phyloP scores from a whole-genome alignment of 2,329 filamentous ascomycete genomes.

The Fusarium nanum region DNA sequence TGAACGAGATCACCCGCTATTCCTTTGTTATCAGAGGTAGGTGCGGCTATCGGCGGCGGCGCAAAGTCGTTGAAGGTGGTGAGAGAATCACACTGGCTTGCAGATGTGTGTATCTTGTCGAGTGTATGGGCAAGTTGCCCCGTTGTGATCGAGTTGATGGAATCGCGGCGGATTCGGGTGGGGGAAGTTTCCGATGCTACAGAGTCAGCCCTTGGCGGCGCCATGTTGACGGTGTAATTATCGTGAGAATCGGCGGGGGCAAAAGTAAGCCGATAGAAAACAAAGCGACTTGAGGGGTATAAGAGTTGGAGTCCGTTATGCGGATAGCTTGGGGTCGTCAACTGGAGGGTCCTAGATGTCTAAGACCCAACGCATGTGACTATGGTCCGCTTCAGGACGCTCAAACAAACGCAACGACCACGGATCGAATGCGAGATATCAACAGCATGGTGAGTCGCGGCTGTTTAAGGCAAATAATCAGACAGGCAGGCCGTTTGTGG shows the following conservation, averaged over 20 bases:
- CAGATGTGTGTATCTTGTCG: slow-evolving; percentile 87
- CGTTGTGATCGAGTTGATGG: slow-evolving; percentile 62
- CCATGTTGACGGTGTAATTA: slow-evolving; percentile 31
- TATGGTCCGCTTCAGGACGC: slow-evolving; percentile 21
- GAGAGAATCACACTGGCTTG: slow-evolving; percentile 84
- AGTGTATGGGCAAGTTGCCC: slow-evolving; percentile 81
- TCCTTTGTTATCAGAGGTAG: slow-evolving; percentile 73
- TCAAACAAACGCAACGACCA: slow-evolving; percentile 28
- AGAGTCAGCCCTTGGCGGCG: slow-evolving; percentile 48
- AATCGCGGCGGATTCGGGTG: slow-evolving; percentile 53
- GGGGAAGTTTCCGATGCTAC: slow-evolving; percentile 49
- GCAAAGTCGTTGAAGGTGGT: slow-evolving; percentile 97
- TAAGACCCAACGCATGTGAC: slow-evolving; percentile 28
- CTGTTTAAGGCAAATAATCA: slow-evolving; percentile 18
- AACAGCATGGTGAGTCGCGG: slow-evolving; percentile 39
- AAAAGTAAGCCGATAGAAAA: neutral
- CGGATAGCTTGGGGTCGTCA: neutral
- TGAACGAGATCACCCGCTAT: slow-evolving; percentile 80
- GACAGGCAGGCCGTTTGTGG: slow-evolving; percentile 17
- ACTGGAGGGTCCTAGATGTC: slow-evolving; percentile 2
- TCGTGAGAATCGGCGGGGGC: neutral
- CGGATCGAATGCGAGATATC: slow-evolving; percentile 24
- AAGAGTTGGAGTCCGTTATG: slow-evolving; percentile 2
- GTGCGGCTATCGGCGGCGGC: slow-evolving; percentile 70
- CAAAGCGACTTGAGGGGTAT: neutral